Base-by-base conservation (phyloP, 208 protist genomes). In the Histomonas meleagridis region DNA sequence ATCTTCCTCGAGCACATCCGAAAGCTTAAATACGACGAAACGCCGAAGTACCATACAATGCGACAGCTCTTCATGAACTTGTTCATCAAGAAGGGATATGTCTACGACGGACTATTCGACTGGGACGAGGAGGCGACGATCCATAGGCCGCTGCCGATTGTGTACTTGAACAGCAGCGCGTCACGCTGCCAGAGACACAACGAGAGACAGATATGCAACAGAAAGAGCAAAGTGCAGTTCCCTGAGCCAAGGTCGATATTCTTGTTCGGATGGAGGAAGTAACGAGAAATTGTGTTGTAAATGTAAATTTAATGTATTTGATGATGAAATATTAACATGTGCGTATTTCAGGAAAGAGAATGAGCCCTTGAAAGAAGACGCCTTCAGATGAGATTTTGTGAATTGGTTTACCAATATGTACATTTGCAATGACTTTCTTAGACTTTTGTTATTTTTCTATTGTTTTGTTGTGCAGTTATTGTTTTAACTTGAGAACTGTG, bases 1-100 rank as follows among this genome's bases (percentile, higher is more conserved):
- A 96, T 95, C 4, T 99, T 97, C 94, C 94, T 99, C 53, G 97
- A 97, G 94, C 99, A 99, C 95, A 95, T 95, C n/a, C 96, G 97
- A 76, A 95, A 93, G 62, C 94, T 99, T 18, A 95, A 96, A 57
- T 99, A 99, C 93, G 97, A 99, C 91, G 98, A 98, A 93, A 97
- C 97, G 91, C 98, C 98, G n/a, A 98, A 99, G 94, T 99, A 99
- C 95, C 93, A 94, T 18, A 99, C 98, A 93, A 94, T 99, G 51
- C 94, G 97, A 90, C 98, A 98, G 92, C 94, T 99, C 1, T 62
- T 91, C 38, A 40, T 2, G 12, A 97, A 99, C 81, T 94, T 99
- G 32, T 99, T 99, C 93, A 95, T 98, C n/a, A 96, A 96, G 55
- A 96, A 99, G 93, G 97, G 97, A 5, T 99, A 96, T 93, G 95